phyloP scores from a whole-genome alignment of 305 asterid species.

The Ilex paraguariensis region DNA sequence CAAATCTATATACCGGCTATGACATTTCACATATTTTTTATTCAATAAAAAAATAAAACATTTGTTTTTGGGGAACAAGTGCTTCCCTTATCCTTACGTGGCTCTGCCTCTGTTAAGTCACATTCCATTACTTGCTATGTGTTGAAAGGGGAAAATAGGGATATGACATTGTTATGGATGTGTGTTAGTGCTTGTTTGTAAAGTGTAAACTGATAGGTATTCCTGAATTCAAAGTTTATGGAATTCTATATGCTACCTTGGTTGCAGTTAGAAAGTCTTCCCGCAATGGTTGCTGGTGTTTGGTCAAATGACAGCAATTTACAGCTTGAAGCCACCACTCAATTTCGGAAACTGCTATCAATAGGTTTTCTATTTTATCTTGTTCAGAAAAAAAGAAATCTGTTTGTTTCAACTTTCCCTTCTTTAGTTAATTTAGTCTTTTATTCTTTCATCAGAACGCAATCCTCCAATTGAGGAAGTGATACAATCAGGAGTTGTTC shows the following conservation, averaged over 20 bases:
- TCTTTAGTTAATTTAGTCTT: slow-evolving; percentile 5
- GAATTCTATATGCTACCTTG: background rate
- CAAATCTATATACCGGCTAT: no score
- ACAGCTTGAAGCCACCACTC: slow-evolving; percentile 57
- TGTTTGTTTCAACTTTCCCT: background rate
- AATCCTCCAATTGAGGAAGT: slow-evolving; percentile 59
- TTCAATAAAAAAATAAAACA: no score
- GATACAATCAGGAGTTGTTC: slow-evolving; percentile 52
- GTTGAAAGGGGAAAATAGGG: no score
- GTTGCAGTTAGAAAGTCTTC: slow-evolving; percentile 46
- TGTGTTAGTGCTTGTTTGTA: no score
- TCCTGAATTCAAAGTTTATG: no score
- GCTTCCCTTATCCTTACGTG: no score
- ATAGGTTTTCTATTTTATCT: slow-evolving; percentile 25
- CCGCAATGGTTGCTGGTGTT: slow-evolving; percentile 45
- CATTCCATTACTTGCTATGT: no score
- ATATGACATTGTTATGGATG: no score
- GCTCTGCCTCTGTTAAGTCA: no score
- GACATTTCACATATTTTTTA: no score
- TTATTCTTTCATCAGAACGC: slow-evolving; percentile 29
- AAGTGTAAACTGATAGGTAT: no score
- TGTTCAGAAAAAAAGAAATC: background rate
- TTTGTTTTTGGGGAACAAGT: no score
- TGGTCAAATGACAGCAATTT: slow-evolving; percentile 40
- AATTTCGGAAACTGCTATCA: slow-evolving; percentile 54